Evolutionary conservation across 1,139 yeast genomes (phyloP), one percentile per base, ranked within the genome.

Genomic region (Geotrichum bryndzae): DNA sequence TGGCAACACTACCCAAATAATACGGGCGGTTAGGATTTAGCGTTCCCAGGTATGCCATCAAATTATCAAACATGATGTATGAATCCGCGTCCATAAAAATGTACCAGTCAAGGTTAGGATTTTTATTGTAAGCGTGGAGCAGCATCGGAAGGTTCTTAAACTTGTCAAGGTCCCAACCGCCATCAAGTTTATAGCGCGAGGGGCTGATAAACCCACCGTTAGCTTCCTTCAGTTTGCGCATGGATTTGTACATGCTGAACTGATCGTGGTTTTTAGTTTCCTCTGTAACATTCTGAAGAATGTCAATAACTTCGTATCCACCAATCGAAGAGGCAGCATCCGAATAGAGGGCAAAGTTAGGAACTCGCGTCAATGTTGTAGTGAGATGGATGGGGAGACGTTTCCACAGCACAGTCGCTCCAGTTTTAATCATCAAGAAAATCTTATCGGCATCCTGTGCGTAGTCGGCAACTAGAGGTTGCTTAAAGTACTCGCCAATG

Each of bases 141-240:
- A 74, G 68, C 73, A 76, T 76, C 18, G 79, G 79, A 41, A 76
- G 62, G 63, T 76, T 76, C 64, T 76, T 76, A 68, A 69, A 74
- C 64, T 70, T 69, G 67, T 76, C 79, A 4, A 74, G 67, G 4
- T 69, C 67, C 79, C 79, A 76, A 18, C 75, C 76, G 18, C 60
- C 66, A 38, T 60, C 54, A 8, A 38, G 46, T 58, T 62, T 18
- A 58, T 25, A 46, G 53, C 58, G 53, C 57, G 68, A 56, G 68
- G 70, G 48, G 22, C 48, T 41, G 18, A 41, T 41, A 18, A n/a
- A 41, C 7, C 48, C 48, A 7, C 48, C 48, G 18, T 41, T 13
- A 25, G 63, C 64, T 29, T 66, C 65, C 45, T 69, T 69, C 59
- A 71, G 54, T 51, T 67, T 62, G 46, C 65, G 64, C 64, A 72